Percentiles rank a stretch among this genome's conserved stretches.
Conservation (phyloP, 768 basidiomycete genomes). For the Podaxis mareebaensis region DNA sequence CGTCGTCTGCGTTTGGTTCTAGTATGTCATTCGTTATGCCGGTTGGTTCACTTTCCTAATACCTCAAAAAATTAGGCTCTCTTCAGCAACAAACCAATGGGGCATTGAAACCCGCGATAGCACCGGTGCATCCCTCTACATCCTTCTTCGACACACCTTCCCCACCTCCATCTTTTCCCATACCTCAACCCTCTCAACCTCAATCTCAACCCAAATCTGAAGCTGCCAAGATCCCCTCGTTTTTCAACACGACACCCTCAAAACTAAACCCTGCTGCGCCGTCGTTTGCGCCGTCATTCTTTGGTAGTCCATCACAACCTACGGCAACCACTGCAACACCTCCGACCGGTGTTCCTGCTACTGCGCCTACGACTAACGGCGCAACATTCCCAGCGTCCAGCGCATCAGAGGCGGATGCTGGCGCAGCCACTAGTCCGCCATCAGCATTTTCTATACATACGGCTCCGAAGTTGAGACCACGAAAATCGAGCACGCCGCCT, state of each 20-base stretch:
- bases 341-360: background rate
- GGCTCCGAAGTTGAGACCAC: conserved; percentile 15
- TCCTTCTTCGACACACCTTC: background rate
- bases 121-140: background rate
- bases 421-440: background rate
- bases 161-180: background rate
- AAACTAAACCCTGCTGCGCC: conserved; percentile 24
- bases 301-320: conserved; percentile 2
- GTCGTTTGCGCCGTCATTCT: conserved; percentile 24
- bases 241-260: conserved; percentile 12
- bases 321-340: conserved; percentile 6
- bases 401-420: background rate
- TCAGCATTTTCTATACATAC: conserved; percentile 5
- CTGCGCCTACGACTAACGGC: background rate
- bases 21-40: background rate
- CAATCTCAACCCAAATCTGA: background rate
- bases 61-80: background rate
- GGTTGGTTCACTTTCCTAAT: background rate
- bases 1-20: background rate
- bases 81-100: background rate
- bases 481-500: conserved; percentile 28
- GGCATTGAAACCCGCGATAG: background rate
- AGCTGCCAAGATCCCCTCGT: background rate
- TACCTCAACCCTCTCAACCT: too few species aligned
- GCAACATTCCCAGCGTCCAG: background rate